These are phyloP conservation scores for Diaporthe velutina DNA, from an alignment of 2,329 filamentous ascomycete species.

Conservation along the genomic window DNA sequence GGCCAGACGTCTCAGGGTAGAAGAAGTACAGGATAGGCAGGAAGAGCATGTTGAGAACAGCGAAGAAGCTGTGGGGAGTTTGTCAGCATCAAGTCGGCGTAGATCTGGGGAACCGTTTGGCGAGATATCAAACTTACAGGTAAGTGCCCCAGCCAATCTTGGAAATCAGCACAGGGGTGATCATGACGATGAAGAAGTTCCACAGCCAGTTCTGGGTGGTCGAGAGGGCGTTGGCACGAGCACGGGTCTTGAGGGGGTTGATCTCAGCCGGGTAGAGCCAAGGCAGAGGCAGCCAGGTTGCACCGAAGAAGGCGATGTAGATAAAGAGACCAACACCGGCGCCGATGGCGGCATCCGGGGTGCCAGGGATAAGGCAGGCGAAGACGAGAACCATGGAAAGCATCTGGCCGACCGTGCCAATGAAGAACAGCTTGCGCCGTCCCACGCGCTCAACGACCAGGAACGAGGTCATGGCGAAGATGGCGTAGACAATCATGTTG, in stretches of 20 bases:
- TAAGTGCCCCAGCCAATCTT: conserved; percentile 61
- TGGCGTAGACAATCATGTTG: conserved; percentile 69
- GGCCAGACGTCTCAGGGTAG: conserved; percentile 60
- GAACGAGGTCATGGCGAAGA: conserved; percentile 68
- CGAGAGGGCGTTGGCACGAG: conserved; percentile 64
- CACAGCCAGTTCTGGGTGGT: conserved; percentile 72
- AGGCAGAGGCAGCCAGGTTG: conserved; percentile 73
- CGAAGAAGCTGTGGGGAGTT: conserved; percentile 56
- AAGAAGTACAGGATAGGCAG: conserved; percentile 64
- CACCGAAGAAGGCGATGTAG: conserved; percentile 78
- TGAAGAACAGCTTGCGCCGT: conserved; percentile 60
- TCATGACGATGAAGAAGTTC: conserved; percentile 67
- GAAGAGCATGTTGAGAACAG: conserved; percentile 64
- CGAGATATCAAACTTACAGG: conserved; percentile 18
- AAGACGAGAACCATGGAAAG: conserved; percentile 73
- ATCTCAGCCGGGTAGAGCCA: conserved; percentile 71
- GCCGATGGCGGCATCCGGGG: conserved; percentile 72
- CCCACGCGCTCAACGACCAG: conserved; percentile 63
- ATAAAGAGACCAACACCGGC: conserved; percentile 77
- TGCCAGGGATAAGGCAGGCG: conserved; percentile 75
- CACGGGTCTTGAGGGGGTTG: conserved; percentile 62
- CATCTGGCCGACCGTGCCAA: conserved; percentile 60
- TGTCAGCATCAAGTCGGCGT: background rate
- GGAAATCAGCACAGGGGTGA: conserved; percentile 74
- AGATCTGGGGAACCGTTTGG: background rate